Conservation (phyloP, 345 rosid genomes). For the Salix viminalis region DNA sequence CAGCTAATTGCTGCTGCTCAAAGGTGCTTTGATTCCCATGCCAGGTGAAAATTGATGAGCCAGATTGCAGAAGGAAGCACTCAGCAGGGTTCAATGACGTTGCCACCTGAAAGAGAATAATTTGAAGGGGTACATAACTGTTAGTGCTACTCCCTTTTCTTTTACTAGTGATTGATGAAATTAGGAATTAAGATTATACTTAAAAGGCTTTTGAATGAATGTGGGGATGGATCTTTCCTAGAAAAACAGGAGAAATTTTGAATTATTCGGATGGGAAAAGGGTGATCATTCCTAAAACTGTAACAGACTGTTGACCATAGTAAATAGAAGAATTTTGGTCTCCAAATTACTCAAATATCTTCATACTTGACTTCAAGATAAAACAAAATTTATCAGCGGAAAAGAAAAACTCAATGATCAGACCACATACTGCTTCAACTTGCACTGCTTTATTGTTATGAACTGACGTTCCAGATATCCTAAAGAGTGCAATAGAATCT, state of each 20-base stretch:
- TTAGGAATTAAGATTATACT: background rate
- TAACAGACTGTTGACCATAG: background rate
- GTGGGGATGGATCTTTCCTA: background rate
- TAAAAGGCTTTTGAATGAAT: background rate
- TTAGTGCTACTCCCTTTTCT: background rate
- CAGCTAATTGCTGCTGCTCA: conserved; percentile 88
- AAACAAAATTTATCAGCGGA: background rate
- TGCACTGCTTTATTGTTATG: conserved; percentile 75
- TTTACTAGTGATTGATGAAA: background rate
- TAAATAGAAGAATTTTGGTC: background rate
- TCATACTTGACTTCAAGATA: background rate
- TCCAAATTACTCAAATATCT: background rate
- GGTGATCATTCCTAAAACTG: background rate
- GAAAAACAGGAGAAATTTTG: background rate
- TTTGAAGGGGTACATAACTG: background rate
- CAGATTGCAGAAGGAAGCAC: conserved; percentile 97
- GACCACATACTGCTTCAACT: conserved; percentile 67
- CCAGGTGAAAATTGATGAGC: conserved; percentile 82
- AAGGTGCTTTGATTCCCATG: conserved; percentile 89
- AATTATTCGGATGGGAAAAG: background rate
- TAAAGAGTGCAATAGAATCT: conserved; percentile 75
- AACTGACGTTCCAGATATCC: conserved; percentile 68
- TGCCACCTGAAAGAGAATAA: conserved; percentile 51
- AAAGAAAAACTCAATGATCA: conserved; percentile 13
- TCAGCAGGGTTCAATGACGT: conserved; percentile 74